Conservation (phyloP, 371 early-diverging fungal species). For the Nematocida ironsii region DNA sequence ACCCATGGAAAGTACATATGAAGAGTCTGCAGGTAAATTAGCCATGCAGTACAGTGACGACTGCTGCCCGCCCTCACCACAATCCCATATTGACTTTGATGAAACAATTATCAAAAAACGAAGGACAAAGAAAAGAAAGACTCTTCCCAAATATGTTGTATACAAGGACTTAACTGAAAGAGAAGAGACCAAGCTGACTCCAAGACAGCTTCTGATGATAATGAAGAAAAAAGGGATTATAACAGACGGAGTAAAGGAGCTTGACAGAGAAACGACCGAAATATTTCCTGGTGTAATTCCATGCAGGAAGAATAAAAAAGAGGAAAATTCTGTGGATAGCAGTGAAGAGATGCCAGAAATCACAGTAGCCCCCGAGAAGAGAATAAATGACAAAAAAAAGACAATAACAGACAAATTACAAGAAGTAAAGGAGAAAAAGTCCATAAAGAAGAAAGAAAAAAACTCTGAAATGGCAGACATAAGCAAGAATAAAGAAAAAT, state of each 20-base stretch:
- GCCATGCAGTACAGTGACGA: background rate
- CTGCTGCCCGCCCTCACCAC: constrained; percentile 43
- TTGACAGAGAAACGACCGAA: constrained; percentile 35
- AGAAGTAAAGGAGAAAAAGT: no score
- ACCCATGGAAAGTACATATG: background rate
- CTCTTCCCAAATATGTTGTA: constrained; percentile 51
- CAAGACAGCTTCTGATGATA: constrained; percentile 52
- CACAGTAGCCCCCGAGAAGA: no score
- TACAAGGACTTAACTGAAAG: constrained; percentile 44
- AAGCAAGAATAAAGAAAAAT: no score
- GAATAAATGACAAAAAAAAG: no score
- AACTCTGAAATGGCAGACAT: no score
- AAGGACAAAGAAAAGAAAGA: constrained; percentile 31
- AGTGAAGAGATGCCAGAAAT: background rate
- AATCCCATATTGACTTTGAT: constrained; percentile 37
- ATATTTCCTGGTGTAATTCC: background rate
- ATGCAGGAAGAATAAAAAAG: constrained; percentile 10
- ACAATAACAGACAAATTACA: no score
- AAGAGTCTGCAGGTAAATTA: background rate
- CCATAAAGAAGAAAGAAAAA: no score
- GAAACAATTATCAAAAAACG: constrained; percentile 11
- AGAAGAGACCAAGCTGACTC: constrained; percentile 34
- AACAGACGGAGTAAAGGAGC: constrained; percentile 6
- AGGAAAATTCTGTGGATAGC: background rate
- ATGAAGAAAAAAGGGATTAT: constrained; percentile 35